Base-by-base conservation (phyloP, 2,329 filamentous ascomycete genomes). In the Colletotrichum tanaceti region DNA sequence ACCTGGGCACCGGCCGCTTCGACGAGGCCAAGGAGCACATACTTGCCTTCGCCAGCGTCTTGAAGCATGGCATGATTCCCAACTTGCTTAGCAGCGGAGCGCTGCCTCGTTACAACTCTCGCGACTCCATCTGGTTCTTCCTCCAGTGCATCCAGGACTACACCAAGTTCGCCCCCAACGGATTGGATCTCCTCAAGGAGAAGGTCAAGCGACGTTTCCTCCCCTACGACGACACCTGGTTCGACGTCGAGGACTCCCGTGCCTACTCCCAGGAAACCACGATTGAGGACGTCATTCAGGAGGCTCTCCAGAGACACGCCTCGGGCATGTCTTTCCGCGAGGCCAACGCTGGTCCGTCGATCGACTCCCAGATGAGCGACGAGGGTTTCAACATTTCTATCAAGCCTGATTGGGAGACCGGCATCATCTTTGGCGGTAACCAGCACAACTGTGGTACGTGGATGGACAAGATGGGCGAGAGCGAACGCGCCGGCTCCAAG, bases 401-500 rank as follows among this genome's bases (percentile, higher is more conserved):
- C 73, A 88, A 92, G 68, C 93, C 97, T 13, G 95, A 99, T 77
- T 98, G 95, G 95, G 83, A 87, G 39, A 96, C 90, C 5, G 97
- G 96, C 24, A 87, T 99, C 71, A 90, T 99, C 66, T 97, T 97
- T 75, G 96, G 97, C 64, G 96, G 97, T 41, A 98, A 93, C 75
- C 94, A 98, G 76, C 86, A 83, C 80, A 99, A 99, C 79, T 99
- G 97, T 74, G 96, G 96, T 60, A 99, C 96, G 1, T 99, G 96
- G 96, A 98, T 98, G 94, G 96, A 99, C 85, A 99, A 99, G 86
- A 99, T 99, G 96, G 96, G 96, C n/a, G 96, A 99, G 79, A 97
- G 94, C 71, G 89, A 92, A 72, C 92, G 90, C 70, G 96, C 97
- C 18, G 91, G 92, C 67, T 97, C 90, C 75, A 98, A 98, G 82